Evolutionary conservation across 495 filamentous ascomycete genomes (phyloP).

Genomic region (Neurospora sp.): DNA sequence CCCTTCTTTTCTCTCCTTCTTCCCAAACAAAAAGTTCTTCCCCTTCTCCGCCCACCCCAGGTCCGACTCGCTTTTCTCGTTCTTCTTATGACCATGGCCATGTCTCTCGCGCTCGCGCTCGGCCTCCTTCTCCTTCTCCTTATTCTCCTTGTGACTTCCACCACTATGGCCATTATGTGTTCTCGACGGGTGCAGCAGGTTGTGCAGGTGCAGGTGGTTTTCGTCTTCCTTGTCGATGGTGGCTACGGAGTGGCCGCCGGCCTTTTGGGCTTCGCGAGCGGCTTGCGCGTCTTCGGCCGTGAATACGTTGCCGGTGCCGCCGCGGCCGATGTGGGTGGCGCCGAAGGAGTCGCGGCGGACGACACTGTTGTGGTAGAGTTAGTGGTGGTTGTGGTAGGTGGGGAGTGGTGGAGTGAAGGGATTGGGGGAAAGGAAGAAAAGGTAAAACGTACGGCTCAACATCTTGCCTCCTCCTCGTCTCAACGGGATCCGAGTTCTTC

Average conservation of each 20-base stretch:
- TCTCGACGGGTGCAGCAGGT: neutral
- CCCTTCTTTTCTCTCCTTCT: slow-evolving; percentile 26
- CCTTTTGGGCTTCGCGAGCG: slow-evolving; percentile 28
- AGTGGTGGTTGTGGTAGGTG: slow-evolving; percentile 6
- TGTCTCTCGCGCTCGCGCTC: slow-evolving; percentile 7
- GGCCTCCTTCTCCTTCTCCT: slow-evolving; percentile 3
- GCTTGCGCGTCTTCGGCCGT: slow-evolving; percentile 27
- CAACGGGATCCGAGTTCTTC: slow-evolving; percentile 49
- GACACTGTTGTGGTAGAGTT: slow-evolving; percentile 19
- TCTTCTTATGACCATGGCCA: slow-evolving; percentile 11
- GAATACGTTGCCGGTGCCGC: slow-evolving; percentile 49
- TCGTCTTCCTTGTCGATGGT: slow-evolving; percentile 1
- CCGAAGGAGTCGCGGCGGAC: slow-evolving; percentile 27
- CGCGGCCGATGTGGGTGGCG: slow-evolving; percentile 40
- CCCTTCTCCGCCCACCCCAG: slow-evolving; percentile 42
- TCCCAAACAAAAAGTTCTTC: slow-evolving; percentile 42
- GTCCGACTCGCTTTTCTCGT: slow-evolving; percentile 31
- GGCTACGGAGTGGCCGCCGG: neutral
- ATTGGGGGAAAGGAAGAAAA: slow-evolving; percentile 1
- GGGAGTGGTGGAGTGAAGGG: neutral
- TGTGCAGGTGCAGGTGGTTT: slow-evolving; percentile 1
- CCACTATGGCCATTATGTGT: neutral
- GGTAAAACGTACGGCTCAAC: slow-evolving; percentile 47
- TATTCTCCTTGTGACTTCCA: neutral
- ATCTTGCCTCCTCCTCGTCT: slow-evolving; percentile 74